A percentile compares a stretch with the other conserved stretches of the same genome.
Evolutionary conservation across 371 early-diverging fungal genomes (phyloP).

Genomic region (Zancudomyces culisetae): DNA sequence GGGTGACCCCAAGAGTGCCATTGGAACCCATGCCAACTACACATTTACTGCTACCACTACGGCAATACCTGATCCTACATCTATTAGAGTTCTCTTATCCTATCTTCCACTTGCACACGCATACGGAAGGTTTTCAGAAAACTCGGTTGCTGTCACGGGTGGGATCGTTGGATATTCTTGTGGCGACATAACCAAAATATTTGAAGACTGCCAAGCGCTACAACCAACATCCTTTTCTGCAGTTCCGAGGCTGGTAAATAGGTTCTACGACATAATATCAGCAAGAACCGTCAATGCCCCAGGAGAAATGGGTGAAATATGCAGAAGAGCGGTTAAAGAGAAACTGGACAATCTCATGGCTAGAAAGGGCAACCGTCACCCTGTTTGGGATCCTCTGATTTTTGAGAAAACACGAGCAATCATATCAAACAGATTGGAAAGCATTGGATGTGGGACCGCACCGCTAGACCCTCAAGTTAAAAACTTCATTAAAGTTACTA

Average conservation of each 20-base stretch:
- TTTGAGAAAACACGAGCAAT: constrained; percentile 69
- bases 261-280: constrained; percentile 61
- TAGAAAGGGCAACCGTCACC: constrained; percentile 38
- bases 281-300: constrained; percentile 42
- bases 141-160: constrained; percentile 27
- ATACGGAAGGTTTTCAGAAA: constrained; percentile 54
- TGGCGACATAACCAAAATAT: constrained; percentile 51
- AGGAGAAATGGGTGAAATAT: constrained; percentile 36
- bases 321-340: constrained; percentile 36
- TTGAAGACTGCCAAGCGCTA: constrained; percentile 65
- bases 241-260: constrained; percentile 83
- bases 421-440: constrained; percentile 75
- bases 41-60: constrained; percentile 15
- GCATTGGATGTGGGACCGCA: constrained; percentile 66
- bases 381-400: constrained; percentile 74
- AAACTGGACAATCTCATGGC: constrained; percentile 38
- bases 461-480: constrained; percentile 71
- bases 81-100: constrained; percentile 28
- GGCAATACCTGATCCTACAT: background rate
- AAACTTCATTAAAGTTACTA: constrained; percentile 71
- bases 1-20: constrained; percentile 41
- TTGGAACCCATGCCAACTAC: constrained; percentile 21
- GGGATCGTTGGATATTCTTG: constrained; percentile 60
- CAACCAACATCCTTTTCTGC: constrained; percentile 68
- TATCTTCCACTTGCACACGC: constrained; percentile 80